Percentiles rank a stretch among this genome's conserved stretches.
Conservation (phyloP, 306 rosid species). For the Cicer pinnatifidum region DNA sequence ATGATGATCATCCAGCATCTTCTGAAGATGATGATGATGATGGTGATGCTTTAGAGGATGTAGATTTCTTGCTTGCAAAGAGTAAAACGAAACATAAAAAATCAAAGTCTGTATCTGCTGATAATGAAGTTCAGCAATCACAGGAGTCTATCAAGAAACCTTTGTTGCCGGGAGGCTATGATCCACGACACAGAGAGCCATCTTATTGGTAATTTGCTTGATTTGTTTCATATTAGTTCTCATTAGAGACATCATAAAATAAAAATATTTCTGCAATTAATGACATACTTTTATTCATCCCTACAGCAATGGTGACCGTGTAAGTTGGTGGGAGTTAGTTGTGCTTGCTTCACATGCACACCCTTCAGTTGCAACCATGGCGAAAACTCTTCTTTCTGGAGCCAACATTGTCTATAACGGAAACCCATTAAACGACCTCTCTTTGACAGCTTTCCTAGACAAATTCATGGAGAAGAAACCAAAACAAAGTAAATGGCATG, state of each 20-base stretch:
- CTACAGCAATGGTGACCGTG: slow-evolving; percentile 85
- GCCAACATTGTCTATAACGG: slow-evolving; percentile 88
- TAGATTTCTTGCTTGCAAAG: slow-evolving; percentile 48
- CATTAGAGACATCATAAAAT: slow-evolving; percentile 1
- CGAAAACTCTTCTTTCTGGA: slow-evolving; percentile 84
- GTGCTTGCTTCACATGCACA: slow-evolving; percentile 90
- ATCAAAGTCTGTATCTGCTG: slow-evolving; percentile 45
- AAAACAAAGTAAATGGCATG: slow-evolving; percentile 85
- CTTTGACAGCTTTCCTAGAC: slow-evolving; percentile 87
- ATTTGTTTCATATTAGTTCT: slow-evolving; percentile 11
- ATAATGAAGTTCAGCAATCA: slow-evolving; percentile 45
- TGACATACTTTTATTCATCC: slow-evolving; percentile 25
- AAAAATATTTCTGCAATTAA: background rate
- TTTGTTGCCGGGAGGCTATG: slow-evolving; percentile 79
- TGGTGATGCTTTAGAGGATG: slow-evolving; percentile 65
- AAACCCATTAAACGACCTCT: slow-evolving; percentile 79
- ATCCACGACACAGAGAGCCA: slow-evolving; percentile 86
- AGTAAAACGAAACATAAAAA: slow-evolving; percentile 47
- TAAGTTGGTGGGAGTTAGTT: slow-evolving; percentile 92
- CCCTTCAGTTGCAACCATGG: slow-evolving; percentile 95
- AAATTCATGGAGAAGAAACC: slow-evolving; percentile 98
- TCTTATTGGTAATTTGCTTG: slow-evolving; percentile 68
- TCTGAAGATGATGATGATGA: slow-evolving; percentile 67
- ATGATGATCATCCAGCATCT: slow-evolving; percentile 54
- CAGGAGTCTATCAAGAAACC: slow-evolving; percentile 52